phyloP scores from a whole-genome alignment of 345 rosid species.

The Leavenworthia alabamica region DNA sequence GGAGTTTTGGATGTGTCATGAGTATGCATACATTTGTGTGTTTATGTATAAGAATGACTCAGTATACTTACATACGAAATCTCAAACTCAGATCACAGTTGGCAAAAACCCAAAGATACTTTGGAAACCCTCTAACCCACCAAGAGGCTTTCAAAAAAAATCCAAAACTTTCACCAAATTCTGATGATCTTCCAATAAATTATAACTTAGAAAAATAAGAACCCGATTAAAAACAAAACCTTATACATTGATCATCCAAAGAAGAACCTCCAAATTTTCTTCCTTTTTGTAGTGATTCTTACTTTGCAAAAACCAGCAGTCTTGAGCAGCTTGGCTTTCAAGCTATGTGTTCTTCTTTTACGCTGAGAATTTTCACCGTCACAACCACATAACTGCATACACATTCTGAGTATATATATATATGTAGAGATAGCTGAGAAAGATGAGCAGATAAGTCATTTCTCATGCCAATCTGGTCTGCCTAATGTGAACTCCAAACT shows the following conservation, averaged over 20 bases:
- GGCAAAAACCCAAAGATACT: neutral
- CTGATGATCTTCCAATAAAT: conserved; percentile 13
- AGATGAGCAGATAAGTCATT: neutral
- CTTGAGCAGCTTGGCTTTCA: conserved; percentile 1
- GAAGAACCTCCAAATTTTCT: conserved; percentile 3
- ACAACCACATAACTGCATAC: conserved; percentile 13
- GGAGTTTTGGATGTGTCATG: neutral
- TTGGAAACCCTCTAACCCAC: conserved; percentile 14
- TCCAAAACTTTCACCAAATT: conserved; percentile 4
- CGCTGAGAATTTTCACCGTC: conserved; percentile 1
- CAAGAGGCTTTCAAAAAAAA: conserved; percentile 10
- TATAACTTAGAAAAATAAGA: neutral
- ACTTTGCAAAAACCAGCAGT: conserved; percentile 16
- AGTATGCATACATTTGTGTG: conserved; percentile 4
- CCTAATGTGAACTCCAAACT: conserved; percentile 75
- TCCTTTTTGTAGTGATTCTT: neutral
- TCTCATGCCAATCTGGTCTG: conserved; percentile 63
- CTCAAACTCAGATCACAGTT: neutral
- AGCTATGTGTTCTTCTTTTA: neutral
- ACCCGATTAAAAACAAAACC: neutral
- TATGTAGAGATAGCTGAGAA: neutral
- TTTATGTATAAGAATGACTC: conserved; percentile 12
- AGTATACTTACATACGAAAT: conserved; percentile 2
- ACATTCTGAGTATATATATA: conserved; percentile 4
- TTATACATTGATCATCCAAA: conserved; percentile 24